Evolutionary conservation across 2,329 filamentous ascomycete genomes (phyloP), one percentile per base, ranked within the genome.

Genomic region (Colletotrichum sp.): DNA sequence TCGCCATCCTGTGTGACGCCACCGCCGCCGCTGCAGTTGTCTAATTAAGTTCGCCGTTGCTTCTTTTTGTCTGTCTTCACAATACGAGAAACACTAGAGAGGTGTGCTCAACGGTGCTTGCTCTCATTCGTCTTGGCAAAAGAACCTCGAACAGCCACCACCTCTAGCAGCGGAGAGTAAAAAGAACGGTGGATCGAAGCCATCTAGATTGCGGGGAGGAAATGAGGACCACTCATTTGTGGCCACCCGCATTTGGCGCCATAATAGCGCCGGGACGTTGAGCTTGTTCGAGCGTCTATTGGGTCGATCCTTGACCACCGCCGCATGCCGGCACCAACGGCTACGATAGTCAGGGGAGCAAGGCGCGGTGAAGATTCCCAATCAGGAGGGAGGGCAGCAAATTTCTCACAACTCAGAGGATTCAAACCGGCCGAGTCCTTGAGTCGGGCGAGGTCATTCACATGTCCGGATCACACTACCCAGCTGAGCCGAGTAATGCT

Each of bases 201-300:
- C 63, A 63, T 63, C 63, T 28, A 72, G 34, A 55, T 59, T 48
- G 67, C 5, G 34, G 32, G n/a, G 34, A 66, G 39, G 68, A 60
- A 60, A 74, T 30, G 59, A 71, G 63, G 25, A 44, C 63, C 72
- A 44, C 55, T 72, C 61, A 32, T 72, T 60, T 66, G 36, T n/a
- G 36, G 52, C 27, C 39, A 22, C 8, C 63, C n/a, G 52, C 68
- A 67, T 61, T 66, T 67, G 19, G 69, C 72, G 72, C 68, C 68
- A 72, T 34, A 48, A 63, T 72, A 75, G 69, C 63, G 72, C 63
- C 72, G 61, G 72, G 72, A 68, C 19, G 39, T 22, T 57, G 63
- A 64, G 55, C 72, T 75, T 63, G 63, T 72, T 75, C 30, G 69
- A 72, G 72, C 32, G n/a, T 68, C 63, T 12, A 72, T 68, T 75